Conservation (phyloP, 306 rosid genomes). For the Dryas drummondii region DNA sequence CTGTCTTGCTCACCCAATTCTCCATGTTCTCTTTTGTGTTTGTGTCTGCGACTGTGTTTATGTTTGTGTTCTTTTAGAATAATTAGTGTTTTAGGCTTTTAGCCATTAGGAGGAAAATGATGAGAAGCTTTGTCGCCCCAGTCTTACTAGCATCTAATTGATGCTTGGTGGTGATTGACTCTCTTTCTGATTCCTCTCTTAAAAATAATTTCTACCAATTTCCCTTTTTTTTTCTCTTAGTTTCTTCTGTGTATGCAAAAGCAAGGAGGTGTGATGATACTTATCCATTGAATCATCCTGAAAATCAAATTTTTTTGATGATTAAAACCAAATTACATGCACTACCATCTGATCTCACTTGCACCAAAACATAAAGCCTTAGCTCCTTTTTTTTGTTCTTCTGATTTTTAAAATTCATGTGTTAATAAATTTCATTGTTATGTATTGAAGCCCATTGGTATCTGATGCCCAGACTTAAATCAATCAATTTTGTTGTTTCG, state of each 20-base stretch:
- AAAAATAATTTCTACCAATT: neutral
- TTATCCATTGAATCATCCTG: conserved; percentile 23
- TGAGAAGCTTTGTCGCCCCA: conserved; percentile 24
- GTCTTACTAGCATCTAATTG: conserved; percentile 14
- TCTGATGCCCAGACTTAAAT: conserved; percentile 15
- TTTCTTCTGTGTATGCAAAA: neutral
- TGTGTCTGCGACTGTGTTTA: neutral
- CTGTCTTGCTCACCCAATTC: neutral
- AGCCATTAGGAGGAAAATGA: neutral
- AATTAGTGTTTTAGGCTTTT: neutral
- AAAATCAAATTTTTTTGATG: neutral
- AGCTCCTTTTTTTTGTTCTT: neutral
- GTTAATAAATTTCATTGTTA: neutral
- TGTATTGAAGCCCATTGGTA: conserved; percentile 1
- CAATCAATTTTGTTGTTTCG: neutral
- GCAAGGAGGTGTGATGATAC: conserved; percentile 15
- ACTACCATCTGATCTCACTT: conserved; percentile 24
- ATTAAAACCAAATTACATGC: conserved; percentile 25
- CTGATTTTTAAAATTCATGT: neutral
- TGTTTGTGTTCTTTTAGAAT: too few relatives aligned
- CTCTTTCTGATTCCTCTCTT: conserved; percentile 20
- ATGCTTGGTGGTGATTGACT: conserved; percentile 25
- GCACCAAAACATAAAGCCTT: neutral
- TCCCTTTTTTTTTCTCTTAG: neutral
- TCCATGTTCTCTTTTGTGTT: neutral